These are phyloP conservation scores for Eucalyptus cloeziana DNA, from an alignment of 345 rosid species.

Conservation along the genomic window DNA sequence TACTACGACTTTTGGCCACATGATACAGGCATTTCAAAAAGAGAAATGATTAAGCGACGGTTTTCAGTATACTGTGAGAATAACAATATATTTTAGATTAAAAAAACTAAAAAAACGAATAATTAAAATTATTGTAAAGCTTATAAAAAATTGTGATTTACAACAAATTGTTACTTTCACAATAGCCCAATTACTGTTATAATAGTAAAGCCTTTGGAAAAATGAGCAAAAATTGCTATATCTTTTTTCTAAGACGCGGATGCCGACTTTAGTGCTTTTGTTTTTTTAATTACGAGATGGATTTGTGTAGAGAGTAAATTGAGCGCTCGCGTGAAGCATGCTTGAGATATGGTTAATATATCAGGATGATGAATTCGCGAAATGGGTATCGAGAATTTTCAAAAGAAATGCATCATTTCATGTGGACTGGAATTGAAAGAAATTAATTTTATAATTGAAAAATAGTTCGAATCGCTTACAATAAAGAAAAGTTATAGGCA, in stretches of 20 bases:
- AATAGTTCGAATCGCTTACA: neutral
- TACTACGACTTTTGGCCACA: neutral
- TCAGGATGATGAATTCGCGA: accelerated
- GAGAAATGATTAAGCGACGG: accelerated
- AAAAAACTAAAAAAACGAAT: too few relatives aligned
- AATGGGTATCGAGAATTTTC: neutral
- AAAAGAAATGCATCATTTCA: neutral
- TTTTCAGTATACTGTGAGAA: accelerated
- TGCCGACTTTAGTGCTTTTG: neutral
- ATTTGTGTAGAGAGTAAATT: neutral
- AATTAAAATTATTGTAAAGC: too few relatives aligned
- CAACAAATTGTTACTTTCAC: accelerated
- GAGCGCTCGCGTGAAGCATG: neutral
- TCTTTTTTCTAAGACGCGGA: accelerated
- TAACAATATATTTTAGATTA: accelerated
- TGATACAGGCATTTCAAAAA: neutral
- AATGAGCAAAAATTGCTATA: neutral
- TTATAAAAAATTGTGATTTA: accelerated
- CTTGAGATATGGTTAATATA: neutral
- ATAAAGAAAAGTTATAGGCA: neutral
- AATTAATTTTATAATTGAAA: neutral
- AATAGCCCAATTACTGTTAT: accelerated
- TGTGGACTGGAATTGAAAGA: neutral
- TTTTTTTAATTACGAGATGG: neutral
- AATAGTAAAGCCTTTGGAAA: accelerated